Conservation (phyloP, 2,329 filamentous ascomycete genomes). For the Claviceps lovelessii region DNA sequence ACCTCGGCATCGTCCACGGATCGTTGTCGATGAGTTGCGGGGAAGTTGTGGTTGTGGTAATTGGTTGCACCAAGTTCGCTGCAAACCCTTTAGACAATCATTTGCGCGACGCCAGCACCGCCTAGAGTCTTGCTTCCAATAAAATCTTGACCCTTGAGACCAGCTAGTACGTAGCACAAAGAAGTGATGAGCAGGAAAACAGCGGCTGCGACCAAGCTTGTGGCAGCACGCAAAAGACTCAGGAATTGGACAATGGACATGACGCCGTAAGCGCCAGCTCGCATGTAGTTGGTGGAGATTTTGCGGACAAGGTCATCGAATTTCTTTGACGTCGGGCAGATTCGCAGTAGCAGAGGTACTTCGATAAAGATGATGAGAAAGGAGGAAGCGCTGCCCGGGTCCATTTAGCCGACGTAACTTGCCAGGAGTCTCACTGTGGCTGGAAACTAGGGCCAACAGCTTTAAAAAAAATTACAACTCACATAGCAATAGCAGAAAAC, state of each 20-base stretch:
- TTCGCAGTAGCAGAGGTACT: slow-evolving; percentile 85
- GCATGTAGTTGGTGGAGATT: slow-evolving; percentile 94
- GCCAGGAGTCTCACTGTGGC: background rate
- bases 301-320: slow-evolving; percentile 85
- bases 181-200: slow-evolving; percentile 65
- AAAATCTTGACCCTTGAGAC: slow-evolving; percentile 70
- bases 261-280: slow-evolving; percentile 67
- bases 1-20: background rate
- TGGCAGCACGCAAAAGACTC: slow-evolving; percentile 49
- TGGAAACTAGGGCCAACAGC: background rate
- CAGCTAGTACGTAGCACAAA: slow-evolving; percentile 68
- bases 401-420: background rate
- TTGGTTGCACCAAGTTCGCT: background rate
- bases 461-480: slow-evolving; percentile 16
- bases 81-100: slow-evolving; percentile 61
- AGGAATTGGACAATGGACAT: slow-evolving; percentile 80
- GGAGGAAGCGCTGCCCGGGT: slow-evolving; percentile 43
- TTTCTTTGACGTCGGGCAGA: slow-evolving; percentile 82
- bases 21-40: background rate
- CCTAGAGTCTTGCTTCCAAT: slow-evolving; percentile 92
- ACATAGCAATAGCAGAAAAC: slow-evolving; percentile 41
- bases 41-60: background rate
- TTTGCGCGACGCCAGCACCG: slow-evolving; percentile 85
- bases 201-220: slow-evolving; percentile 73
- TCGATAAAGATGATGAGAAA: slow-evolving; percentile 75